phyloP scores from a whole-genome alignment of 2,329 filamentous ascomycete species.

The Cytospora mali region DNA sequence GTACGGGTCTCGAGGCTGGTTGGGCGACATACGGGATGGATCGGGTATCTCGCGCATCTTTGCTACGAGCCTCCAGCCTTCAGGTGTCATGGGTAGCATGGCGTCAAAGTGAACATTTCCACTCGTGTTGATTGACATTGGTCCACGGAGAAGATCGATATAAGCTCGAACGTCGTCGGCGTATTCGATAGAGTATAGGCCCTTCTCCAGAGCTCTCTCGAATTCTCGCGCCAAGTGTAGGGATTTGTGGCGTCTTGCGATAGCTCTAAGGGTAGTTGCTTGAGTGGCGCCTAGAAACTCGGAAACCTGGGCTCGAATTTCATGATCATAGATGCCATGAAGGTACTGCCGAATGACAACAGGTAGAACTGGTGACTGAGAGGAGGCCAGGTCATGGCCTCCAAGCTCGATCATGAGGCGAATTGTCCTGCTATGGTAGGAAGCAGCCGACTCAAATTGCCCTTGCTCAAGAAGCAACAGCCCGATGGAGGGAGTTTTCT shows the following conservation, averaged over 20 bases:
- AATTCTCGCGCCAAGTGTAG: slow-evolving; percentile 60
- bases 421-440: slow-evolving; percentile 52
- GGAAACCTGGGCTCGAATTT: slow-evolving; percentile 48
- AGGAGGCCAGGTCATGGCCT: slow-evolving; percentile 31
- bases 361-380: slow-evolving; percentile 32
- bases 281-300: slow-evolving; percentile 36
- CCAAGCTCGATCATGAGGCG: slow-evolving; percentile 43
- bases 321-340: slow-evolving; percentile 51
- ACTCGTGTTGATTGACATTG: slow-evolving; percentile 34
- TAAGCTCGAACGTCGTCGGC: slow-evolving; percentile 49
- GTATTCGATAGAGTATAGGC: slow-evolving; percentile 46
- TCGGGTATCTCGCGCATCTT: slow-evolving; percentile 50
- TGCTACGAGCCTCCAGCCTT: slow-evolving; percentile 41
- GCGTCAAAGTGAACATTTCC: slow-evolving; percentile 35
- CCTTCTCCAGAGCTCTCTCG: slow-evolving; percentile 53
- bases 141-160: slow-evolving; percentile 50
- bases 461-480: slow-evolving; percentile 57
- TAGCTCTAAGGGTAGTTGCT: slow-evolving; percentile 41
- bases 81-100: slow-evolving; percentile 43
- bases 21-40: slow-evolving; percentile 52
- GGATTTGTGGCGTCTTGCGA: slow-evolving; percentile 55
- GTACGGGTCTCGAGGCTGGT: slow-evolving; percentile 57
- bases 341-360: slow-evolving; percentile 51
- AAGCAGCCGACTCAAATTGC: slow-evolving; percentile 52
- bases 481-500: slow-evolving; percentile 55